Evolutionary conservation across 768 basidiomycete species (phyloP), one percentile per base, ranked within the genome.

Genomic region (Cystofilobasidium capitatum): DNA sequence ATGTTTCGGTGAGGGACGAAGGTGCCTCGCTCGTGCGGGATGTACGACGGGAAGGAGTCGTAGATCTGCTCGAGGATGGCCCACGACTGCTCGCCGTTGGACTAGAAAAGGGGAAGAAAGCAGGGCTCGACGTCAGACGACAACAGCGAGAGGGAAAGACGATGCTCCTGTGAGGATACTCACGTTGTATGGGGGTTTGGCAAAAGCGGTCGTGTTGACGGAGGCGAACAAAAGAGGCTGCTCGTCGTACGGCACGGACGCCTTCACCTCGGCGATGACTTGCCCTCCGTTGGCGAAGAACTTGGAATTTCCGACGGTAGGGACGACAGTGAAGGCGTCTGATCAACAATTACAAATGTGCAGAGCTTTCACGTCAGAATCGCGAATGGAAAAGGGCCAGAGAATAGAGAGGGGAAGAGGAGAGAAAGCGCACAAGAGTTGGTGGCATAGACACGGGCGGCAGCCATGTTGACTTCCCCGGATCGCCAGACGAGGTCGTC

Each of bases 1-100:
- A 45, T n/a, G 14, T 45, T 45, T 16, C 44, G 44, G 44, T 45
- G 44, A 5, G 44, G 44, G 17, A 45, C 44, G 44, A 45, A n/a
- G 6, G 44, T 45, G 44, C 44, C 44, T n/a, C 24, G 8, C 44
- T 45, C 44, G 44, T 45, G 44, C 17, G 44, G 44, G 44, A 45
- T 45, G 44, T 45, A 45, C 17, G 44, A 16, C 44, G 44, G 44
- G 58, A 58, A 58, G 1, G 35, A 35, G 22, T 5, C n/a, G 35
- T 39, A 20, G 22, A 58, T 58, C 36, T 58, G 36, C 58, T 58
- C 20, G 20, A 58, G 58, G 20, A 58, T 24, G 36, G 35, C 37
- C 58, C 58, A 58, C 8, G 33, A 36, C 36, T 58, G 58, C 58
- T 58, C 58, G 35, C 58, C 58, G 58, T 58, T 24, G 14, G 58